phyloP scores from a whole-genome alignment of 148 eudicot genomes.

The Selenicereus undatus region DNA sequence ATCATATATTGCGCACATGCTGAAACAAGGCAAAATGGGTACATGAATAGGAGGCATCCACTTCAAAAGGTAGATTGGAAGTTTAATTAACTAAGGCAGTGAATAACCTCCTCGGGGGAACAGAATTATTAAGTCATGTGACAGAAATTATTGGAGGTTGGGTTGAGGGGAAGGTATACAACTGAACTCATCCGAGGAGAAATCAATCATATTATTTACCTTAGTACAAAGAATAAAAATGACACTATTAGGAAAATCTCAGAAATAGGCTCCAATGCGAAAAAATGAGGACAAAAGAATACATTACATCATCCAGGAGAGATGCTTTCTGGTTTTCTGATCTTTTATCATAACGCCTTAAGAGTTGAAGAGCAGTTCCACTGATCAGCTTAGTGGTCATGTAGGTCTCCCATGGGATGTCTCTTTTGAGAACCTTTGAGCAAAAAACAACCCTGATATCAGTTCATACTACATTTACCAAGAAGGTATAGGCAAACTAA shows the following conservation, averaged over 20 bases:
- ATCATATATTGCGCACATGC: neutral
- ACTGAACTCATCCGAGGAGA: neutral
- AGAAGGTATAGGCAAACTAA: neutral
- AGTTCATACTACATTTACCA: slow-evolving; percentile 3
- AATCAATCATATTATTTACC: neutral
- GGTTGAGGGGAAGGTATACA: neutral
- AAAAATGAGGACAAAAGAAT: slow-evolving; percentile 11
- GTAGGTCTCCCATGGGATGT: slow-evolving; percentile 99
- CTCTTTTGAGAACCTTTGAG: slow-evolving; percentile 74
- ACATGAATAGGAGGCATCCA: neutral
- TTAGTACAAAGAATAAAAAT: neutral
- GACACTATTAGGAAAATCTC: neutral
- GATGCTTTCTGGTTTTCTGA: slow-evolving; percentile 69
- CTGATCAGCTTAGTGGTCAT: slow-evolving; percentile 86
- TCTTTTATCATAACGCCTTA: slow-evolving; percentile 84
- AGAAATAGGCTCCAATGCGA: neutral
- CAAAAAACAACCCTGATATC: neutral
- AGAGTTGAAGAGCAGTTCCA: slow-evolving; percentile 84
- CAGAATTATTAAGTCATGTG: neutral
- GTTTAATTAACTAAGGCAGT: neutral
- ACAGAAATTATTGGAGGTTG: neutral
- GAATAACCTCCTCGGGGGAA: neutral
- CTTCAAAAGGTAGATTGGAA: neutral
- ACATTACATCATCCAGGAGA: slow-evolving; percentile 78
- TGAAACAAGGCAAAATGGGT: neutral